Base-by-base conservation (phyloP, 2,329 filamentous ascomycete genomes). In the Ophiocordyceps australis region DNA sequence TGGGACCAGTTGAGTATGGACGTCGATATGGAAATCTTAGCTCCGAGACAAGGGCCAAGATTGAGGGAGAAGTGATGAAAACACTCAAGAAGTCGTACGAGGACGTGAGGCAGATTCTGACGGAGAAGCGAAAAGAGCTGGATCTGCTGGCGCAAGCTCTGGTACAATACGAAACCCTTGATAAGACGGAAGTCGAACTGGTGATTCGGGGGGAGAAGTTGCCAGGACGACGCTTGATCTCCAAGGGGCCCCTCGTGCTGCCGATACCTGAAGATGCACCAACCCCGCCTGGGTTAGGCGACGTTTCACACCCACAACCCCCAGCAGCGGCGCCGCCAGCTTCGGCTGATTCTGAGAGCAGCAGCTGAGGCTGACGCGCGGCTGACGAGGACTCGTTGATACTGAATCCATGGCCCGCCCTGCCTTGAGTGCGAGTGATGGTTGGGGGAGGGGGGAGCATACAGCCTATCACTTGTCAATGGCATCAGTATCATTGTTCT, bases 141-240 rank as follows among this genome's bases (percentile, higher is more conserved):
- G 86, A 98, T 40, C 59, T 81, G 9, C 59, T 98, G 8, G 86
- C 89, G 16, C 74, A 85, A 42, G 89, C 85, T 5, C 63, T 98
- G 8, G 72, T 98, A 18, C 75, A 94, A 50, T 95, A 94, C 49
- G 89, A 98, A 59, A 94, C 83, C 0, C 56, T 98, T 26, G 77
- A 78, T 47, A 79, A 76, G 49, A 73, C 77, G 4, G 89, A 98
- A 50, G 91, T 95, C 34, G 73, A 85, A 49, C 81, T 78, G 57
- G 80, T 95, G 5, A 74, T 98, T 35, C 70, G 68, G 27, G 89
- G 89, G 19, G 82, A 94, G 54, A 75, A 78, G 43, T 57, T 98
- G 20, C 61, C 73, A 1, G 65, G 67, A 23, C 79, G 80, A 32
- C 52, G 42, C 22, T 40, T 45, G 9, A 37, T 86, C 11, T 81